Base-by-base conservation (phyloP, 2,329 filamentous ascomycete genomes). In the Botrytis cinerea region DNA sequence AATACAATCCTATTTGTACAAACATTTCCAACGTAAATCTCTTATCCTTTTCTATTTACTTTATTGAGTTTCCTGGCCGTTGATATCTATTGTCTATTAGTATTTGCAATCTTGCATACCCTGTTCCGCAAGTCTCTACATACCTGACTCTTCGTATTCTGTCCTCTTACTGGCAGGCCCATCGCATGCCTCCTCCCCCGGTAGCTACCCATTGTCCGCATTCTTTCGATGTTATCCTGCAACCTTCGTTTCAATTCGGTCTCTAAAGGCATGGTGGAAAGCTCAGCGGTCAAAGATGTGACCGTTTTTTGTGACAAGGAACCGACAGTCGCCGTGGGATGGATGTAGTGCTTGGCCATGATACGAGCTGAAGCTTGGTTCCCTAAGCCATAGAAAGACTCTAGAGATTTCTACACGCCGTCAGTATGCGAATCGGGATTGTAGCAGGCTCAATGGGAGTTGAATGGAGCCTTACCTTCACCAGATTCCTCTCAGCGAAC, bases 201-300 rank as follows among this genome's bases (percentile, higher is more conserved):
- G 81, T 97, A 97, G 6, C 92, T 91, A 68, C 95, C 95, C 85
- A 97, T 98, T 79, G 98, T 95, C 81, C 92, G 93, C 82, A 99
- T 80, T 74, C 95, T 87, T 81, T 87, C 87, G 78, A 99, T 97
- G 80, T 98, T 96, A 68, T 97, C 93, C 79, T 91, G 87, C 54
- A 98, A 84, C 74, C 93, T 85, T 81, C 92, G 89, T 80, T 90
- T 87, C 76, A 97, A 87, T 80, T 98, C 95, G 82, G 92, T 97
- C 83, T 98, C 96, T 79, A 98, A 93, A 74, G 92, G 97, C 93
- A 99, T 95, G 72, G 90, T 91, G 25, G 94, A 93, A 59, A 99
- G 86, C 80, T 97, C 93, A 69, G 92, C 92, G 35, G 92, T 96
- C 75, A 99, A 86, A 71, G 92, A 91, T 70, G 93, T 91, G 78